Base-by-base conservation (phyloP, 257 asterid species). In the Marsdenia floribunda region DNA sequence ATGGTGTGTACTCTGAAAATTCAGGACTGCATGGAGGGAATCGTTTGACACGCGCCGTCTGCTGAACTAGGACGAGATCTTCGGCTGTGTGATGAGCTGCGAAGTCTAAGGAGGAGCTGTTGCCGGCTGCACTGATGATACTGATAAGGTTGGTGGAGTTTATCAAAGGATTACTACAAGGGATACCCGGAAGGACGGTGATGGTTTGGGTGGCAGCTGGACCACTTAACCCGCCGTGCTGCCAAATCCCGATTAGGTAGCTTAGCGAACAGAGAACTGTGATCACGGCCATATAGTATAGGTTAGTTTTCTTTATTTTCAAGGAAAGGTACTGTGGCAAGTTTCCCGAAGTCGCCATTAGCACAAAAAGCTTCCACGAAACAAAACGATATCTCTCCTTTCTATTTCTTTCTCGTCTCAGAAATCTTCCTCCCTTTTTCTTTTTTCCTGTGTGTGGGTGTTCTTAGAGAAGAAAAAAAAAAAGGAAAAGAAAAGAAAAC, bases 1-100 rank as follows among this genome's bases (percentile, higher is more conserved):
- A 94, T 9, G 98, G 98, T 3, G 98, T 94, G 93, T 89, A 91
- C 79, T 93, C 98, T 65, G 96, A 88, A 33, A 90, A 64, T 2
- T 79, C 71, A 0, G 81, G 59, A 5, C 65, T 81, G 84, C 98
- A 93, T 1, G 96, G 72, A 0, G 94, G 97, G 84, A 86, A 44
- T 18, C 83, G 86, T 2, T 16, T 14, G 4, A 18, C 96, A 85
- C 90, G 90, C 87, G 88, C 90, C 77, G 46, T 72, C 42, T 83
- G 37, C 0, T 85, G 7, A 70, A 80, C 71, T 5, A 82, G 81
- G 66, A 83, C 80, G 55, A 85, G 88, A 3, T 58, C 71, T 14
- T 88, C 93, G 15, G 95, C 96, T 9, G 81, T 76, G 90, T 91
- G 97, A 85, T 81, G 92, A 68, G 93, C 76, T 72, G 78, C 14